A percentile compares a stretch with the other conserved stretches of the same genome.
These are phyloP conservation scores for Urostyla sp. DNA, from an alignment of 73 alveolate species.

Conservation along the genomic window DNA sequence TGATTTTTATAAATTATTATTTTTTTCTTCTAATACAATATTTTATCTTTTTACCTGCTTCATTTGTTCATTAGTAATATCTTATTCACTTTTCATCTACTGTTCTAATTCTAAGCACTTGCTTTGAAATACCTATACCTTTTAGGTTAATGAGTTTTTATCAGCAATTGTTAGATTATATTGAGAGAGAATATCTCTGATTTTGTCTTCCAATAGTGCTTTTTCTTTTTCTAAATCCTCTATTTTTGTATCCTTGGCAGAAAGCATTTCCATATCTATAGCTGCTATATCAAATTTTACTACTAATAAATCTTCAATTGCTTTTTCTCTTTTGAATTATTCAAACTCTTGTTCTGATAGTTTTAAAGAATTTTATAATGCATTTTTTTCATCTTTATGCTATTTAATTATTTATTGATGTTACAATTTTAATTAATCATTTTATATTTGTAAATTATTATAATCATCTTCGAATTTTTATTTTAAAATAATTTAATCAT, in stretches of 20 bases:
- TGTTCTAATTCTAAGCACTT: slow-evolving; percentile 27
- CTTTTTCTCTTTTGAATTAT: slow-evolving; percentile 2
- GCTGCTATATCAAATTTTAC: slow-evolving; percentile 34
- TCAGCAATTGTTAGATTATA: neutral
- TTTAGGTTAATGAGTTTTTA: slow-evolving; percentile 4
- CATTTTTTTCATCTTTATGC: neutral
- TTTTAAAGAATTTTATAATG: too few relatives aligned
- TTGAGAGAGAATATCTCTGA: neutral
- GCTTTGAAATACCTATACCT: slow-evolving; percentile 9
- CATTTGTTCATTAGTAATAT: neutral
- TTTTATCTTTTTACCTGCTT: slow-evolving; percentile 18
- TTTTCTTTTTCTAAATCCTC: slow-evolving; percentile 45
- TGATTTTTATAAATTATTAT: neutral
- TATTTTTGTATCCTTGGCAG: slow-evolving; percentile 8
- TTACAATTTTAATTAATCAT: too few relatives aligned
- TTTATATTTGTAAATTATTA: too few relatives aligned
- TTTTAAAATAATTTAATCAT: too few relatives aligned
- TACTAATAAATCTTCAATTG: slow-evolving; percentile 36
- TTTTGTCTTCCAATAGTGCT: slow-evolving; percentile 19
- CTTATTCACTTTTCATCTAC: neutral
- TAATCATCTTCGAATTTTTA: too few relatives aligned
- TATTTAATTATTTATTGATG: too few relatives aligned
- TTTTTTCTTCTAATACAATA: neutral
- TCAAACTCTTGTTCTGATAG: neutral
- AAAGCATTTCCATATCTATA: slow-evolving; percentile 27